A percentile compares a stretch with the other conserved stretches of the same genome.
Evolutionary conservation across 1,284 basidiomycete genomes (phyloP).

Genomic region (Retiboletus flavoniger): DNA sequence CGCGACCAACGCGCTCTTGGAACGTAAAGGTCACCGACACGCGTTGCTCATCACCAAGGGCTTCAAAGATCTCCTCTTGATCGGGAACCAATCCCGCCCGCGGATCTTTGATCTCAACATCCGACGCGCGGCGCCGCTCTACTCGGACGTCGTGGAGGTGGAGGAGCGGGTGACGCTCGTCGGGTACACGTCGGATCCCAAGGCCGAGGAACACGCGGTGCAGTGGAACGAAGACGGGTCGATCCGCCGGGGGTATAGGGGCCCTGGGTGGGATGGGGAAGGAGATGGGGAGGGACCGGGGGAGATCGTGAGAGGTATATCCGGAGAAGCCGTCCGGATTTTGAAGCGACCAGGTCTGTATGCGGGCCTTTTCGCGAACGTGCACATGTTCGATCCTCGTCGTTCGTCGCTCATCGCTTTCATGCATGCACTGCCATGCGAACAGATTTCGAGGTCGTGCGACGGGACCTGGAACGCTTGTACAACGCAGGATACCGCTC

Average conservation of each 20-base stretch:
- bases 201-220: slow-evolving; percentile 71
- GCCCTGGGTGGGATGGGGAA: slow-evolving; percentile 66
- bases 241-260: slow-evolving; percentile 69
- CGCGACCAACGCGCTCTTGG: slow-evolving; percentile 93
- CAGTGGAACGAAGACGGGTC: slow-evolving; percentile 71
- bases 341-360: slow-evolving; percentile 67
- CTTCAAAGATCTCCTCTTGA: slow-evolving; percentile 88
- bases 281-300: slow-evolving; percentile 74
- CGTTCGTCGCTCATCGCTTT: slow-evolving; percentile 9
- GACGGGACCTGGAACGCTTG: slow-evolving; percentile 62
- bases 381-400: not conserved
- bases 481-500: slow-evolving; percentile 80
- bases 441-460: slow-evolving; percentile 52
- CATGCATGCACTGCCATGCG: not conserved
- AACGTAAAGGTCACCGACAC: slow-evolving; percentile 90
- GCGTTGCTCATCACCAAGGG: slow-evolving; percentile 91
- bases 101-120: slow-evolving; percentile 88
- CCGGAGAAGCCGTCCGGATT: slow-evolving; percentile 90
- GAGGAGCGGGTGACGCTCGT: slow-evolving; percentile 95
- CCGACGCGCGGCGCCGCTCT: slow-evolving; percentile 76
- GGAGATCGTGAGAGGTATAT: slow-evolving; percentile 77
- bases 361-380: not conserved
- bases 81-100: slow-evolving; percentile 92
- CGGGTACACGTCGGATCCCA: slow-evolving; percentile 88
- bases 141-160: slow-evolving; percentile 81